Percentiles rank a stretch among this genome's conserved stretches.
phyloP scores from a whole-genome alignment of 2,329 filamentous ascomycete genomes.

The Stemphylium lycopersici region DNA sequence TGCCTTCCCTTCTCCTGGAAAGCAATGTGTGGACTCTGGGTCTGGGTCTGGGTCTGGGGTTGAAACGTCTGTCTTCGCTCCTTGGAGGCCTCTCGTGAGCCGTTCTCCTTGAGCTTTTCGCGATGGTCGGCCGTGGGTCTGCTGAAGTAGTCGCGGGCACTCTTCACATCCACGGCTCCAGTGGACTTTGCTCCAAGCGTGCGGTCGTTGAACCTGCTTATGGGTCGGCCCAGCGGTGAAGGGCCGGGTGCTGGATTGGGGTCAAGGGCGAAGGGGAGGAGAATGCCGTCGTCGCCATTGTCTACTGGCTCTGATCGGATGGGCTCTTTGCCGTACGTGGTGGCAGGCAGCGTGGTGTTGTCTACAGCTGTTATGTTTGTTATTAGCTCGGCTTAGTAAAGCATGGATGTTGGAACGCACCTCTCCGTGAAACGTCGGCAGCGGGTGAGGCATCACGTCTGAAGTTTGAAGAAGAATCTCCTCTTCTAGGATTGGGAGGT shows the following conservation, averaged over 20 bases:
- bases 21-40: conserved; percentile 82
- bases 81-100: conserved; percentile 54
- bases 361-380: conserved; percentile 48
- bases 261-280: conserved; percentile 60
- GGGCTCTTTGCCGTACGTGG: conserved; percentile 74
- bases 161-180: conserved; percentile 34
- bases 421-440: conserved; percentile 43
- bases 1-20: conserved; percentile 83
- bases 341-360: conserved; percentile 73
- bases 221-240: conserved; percentile 45
- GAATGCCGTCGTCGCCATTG: conserved; percentile 63
- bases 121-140: conserved; percentile 45
- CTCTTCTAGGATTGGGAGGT: conserved; percentile 43
- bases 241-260: conserved; percentile 54
- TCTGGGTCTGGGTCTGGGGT: conserved; percentile 51
- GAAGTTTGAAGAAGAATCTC: conserved; percentile 46
- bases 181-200: conserved; percentile 23
- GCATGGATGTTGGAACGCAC: conserved; percentile 26
- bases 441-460: conserved; percentile 48
- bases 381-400: background rate
- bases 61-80: conserved; percentile 41
- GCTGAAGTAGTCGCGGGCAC: conserved; percentile 54
- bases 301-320: conserved; percentile 71
- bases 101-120: conserved; percentile 50
- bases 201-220: conserved; percentile 38